These are phyloP conservation scores for Aspergillus homomorphus DNA, from an alignment of 495 filamentous ascomycete species.

Conservation along the genomic window DNA sequence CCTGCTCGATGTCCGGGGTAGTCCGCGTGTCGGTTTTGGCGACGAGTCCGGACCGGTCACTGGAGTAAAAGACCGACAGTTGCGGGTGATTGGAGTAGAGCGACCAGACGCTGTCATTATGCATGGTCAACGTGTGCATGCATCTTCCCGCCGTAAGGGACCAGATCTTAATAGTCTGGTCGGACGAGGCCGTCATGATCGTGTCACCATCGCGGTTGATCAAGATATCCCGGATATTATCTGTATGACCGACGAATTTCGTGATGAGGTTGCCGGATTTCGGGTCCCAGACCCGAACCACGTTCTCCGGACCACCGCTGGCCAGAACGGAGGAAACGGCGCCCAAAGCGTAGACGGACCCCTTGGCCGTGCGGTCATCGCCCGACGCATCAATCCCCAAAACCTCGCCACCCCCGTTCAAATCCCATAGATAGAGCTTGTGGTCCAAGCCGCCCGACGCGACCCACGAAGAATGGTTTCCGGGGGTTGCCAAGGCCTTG, in stretches of 20 bases:
- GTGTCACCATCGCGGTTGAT: conserved; percentile 85
- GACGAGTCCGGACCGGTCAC: conserved; percentile 84
- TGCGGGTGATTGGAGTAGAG: conserved; percentile 84
- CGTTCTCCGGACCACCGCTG: conserved; percentile 90
- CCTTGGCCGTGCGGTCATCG: conserved; percentile 77
- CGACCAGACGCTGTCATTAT: conserved; percentile 97
- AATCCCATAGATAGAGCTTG: conserved; percentile 88
- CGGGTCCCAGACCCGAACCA: conserved; percentile 91
- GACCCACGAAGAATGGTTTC: conserved; percentile 73
- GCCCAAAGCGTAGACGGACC: conserved; percentile 87
- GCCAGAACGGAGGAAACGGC: conserved; percentile 75
- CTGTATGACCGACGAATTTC: conserved; percentile 97
- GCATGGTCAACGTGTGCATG: conserved; percentile 98
- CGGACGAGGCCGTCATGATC: conserved; percentile 91
- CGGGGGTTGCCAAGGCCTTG: conserved; percentile 83
- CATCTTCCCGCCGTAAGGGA: conserved; percentile 90
- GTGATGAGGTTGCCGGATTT: conserved; percentile 85
- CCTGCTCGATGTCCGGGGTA: conserved; percentile 80
- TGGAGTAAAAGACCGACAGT: conserved; percentile 88
- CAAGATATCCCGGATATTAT: conserved; percentile 87
- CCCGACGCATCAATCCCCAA: conserved; percentile 82
- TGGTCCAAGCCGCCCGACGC: conserved; percentile 95
- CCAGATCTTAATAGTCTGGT: conserved; percentile 97
- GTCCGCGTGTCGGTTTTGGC: conserved; percentile 88
- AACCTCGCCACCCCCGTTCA: conserved; percentile 79